Conservation (phyloP, 2,329 filamentous ascomycete genomes). For the Berkeleyomyces basicola region DNA sequence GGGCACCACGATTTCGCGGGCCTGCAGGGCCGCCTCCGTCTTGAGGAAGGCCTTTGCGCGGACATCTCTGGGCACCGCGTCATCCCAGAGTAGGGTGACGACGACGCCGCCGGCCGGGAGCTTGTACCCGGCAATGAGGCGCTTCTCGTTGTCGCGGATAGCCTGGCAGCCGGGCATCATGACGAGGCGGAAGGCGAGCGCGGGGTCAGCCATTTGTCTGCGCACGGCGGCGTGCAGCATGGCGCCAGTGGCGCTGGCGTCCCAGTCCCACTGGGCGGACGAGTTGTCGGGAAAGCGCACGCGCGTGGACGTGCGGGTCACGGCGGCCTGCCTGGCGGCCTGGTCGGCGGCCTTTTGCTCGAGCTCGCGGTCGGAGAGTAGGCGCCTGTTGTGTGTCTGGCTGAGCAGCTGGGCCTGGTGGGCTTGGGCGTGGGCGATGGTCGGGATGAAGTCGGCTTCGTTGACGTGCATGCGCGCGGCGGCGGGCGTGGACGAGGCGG, state of each 20-base stretch:
- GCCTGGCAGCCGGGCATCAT: constrained; percentile 38
- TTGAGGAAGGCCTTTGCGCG: constrained; percentile 44
- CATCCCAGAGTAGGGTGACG: constrained; percentile 61
- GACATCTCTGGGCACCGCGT: constrained; percentile 38
- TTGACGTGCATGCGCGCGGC: constrained; percentile 51
- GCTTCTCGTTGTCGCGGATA: constrained; percentile 30
- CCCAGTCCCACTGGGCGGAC: constrained; percentile 56
- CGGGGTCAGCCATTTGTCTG: constrained; percentile 46
- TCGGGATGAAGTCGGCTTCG: constrained; percentile 62
- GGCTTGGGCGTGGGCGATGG: constrained; percentile 56
- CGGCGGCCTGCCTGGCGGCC: constrained; percentile 45
- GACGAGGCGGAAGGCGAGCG: constrained; percentile 56
- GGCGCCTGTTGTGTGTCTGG: constrained; percentile 52
- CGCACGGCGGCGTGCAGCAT: constrained; percentile 61
- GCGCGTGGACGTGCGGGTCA: constrained; percentile 56
- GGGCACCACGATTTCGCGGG: constrained; percentile 49
- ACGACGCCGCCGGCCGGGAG: constrained; percentile 44
- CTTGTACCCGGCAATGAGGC: constrained; percentile 55
- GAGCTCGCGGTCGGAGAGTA: constrained; percentile 70
- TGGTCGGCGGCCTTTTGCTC: constrained; percentile 51
- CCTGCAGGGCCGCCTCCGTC: constrained; percentile 38
- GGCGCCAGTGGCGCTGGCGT: constrained; percentile 48
- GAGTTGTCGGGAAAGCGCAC: constrained; percentile 81
- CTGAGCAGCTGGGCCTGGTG: constrained; percentile 52
- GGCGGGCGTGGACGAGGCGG: constrained; percentile 54